A percentile compares a stretch with the other conserved stretches of the same genome.
These are phyloP conservation scores for Aspergillus leporis DNA, from an alignment of 495 filamentous ascomycete species.

Conservation along the genomic window DNA sequence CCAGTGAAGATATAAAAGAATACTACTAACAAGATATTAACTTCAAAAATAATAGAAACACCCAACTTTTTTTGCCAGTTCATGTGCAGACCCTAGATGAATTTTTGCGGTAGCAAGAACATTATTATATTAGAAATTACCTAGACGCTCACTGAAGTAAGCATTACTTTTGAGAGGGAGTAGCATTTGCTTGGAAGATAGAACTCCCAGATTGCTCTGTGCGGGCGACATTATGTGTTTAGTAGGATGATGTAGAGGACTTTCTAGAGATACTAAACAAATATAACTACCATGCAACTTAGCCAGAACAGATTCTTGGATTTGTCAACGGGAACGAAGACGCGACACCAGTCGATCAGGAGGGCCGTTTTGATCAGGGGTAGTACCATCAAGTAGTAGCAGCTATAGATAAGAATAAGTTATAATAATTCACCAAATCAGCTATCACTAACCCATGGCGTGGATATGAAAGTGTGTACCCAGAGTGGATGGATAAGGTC, in stretches of 20 bases:
- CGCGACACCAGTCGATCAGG: slow-evolving; percentile 23
- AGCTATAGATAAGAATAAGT: slow-evolving; percentile 25
- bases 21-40: slow-evolving; percentile 37
- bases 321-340: slow-evolving; percentile 22
- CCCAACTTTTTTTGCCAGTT: slow-evolving; percentile 39
- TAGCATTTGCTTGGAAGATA: slow-evolving; percentile 27
- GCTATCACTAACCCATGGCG: no score
- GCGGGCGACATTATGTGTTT: slow-evolving; percentile 22
- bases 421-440: no score
- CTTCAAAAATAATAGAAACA: slow-evolving; percentile 42
- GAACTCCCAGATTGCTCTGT: slow-evolving; percentile 24
- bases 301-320: slow-evolving; percentile 23
- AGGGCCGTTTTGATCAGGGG: slow-evolving; percentile 26
- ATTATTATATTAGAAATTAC: slow-evolving; percentile 40
- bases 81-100: slow-evolving; percentile 41
- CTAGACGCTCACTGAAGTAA: slow-evolving; percentile 36
- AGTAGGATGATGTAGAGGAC: slow-evolving; percentile 19
- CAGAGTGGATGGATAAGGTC: slow-evolving; percentile 21
- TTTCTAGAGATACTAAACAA: slow-evolving; percentile 23
- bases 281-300: slow-evolving; percentile 18
- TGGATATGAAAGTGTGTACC: slow-evolving; percentile 14
- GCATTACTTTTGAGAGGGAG: slow-evolving; percentile 20
- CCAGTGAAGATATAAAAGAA: background rate
- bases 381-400: slow-evolving; percentile 22
- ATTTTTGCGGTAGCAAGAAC: slow-evolving; percentile 37